These are phyloP conservation scores for Lachnellula suecica DNA, from an alignment of 2,329 filamentous ascomycete genomes.

Conservation along the genomic window DNA sequence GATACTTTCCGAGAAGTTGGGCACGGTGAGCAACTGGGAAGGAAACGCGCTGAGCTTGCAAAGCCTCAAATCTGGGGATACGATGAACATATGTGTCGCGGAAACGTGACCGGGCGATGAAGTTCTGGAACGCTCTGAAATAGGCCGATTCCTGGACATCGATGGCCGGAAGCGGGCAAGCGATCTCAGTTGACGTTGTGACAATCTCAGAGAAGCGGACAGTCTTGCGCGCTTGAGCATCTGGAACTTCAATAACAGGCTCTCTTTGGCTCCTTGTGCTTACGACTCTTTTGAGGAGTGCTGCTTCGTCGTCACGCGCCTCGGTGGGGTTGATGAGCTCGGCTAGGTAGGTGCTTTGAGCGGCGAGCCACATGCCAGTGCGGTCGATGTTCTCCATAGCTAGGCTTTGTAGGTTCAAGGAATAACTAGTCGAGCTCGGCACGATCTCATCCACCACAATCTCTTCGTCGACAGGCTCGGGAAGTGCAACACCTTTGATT, in stretches of 20 bases:
- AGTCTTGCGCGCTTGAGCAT: conserved; percentile 62
- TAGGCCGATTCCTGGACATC: conserved; percentile 74
- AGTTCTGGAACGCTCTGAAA: conserved; percentile 81
- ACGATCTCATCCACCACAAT: conserved; percentile 63
- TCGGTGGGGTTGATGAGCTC: conserved; percentile 61
- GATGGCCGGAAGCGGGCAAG: conserved; percentile 48
- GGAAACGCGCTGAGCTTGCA: conserved; percentile 80
- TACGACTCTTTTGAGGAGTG: conserved; percentile 31
- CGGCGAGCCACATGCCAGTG: conserved; percentile 82
- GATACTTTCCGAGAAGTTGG: conserved; percentile 82
- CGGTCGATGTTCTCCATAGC: conserved; percentile 77
- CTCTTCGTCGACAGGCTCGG: conserved; percentile 39
- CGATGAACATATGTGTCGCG: conserved; percentile 83
- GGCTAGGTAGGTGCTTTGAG: conserved; percentile 75
- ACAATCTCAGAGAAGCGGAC: conserved; percentile 67
- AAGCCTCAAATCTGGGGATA: conserved; percentile 80
- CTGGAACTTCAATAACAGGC: conserved; percentile 33
- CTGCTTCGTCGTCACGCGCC: conserved; percentile 32
- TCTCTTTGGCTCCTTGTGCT: conserved; percentile 27
- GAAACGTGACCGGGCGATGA: conserved; percentile 63
- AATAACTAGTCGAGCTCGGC: conserved; percentile 72
- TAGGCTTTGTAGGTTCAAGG: conserved; percentile 67
- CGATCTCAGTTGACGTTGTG: conserved; percentile 27
- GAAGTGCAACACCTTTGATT: conserved; percentile 34
- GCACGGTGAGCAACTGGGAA: conserved; percentile 72